A percentile compares a stretch with the other conserved stretches of the same genome.
These are phyloP conservation scores for Gaeumannomyces sp. DNA, from an alignment of 2,329 filamentous ascomycete genomes.

Conservation along the genomic window DNA sequence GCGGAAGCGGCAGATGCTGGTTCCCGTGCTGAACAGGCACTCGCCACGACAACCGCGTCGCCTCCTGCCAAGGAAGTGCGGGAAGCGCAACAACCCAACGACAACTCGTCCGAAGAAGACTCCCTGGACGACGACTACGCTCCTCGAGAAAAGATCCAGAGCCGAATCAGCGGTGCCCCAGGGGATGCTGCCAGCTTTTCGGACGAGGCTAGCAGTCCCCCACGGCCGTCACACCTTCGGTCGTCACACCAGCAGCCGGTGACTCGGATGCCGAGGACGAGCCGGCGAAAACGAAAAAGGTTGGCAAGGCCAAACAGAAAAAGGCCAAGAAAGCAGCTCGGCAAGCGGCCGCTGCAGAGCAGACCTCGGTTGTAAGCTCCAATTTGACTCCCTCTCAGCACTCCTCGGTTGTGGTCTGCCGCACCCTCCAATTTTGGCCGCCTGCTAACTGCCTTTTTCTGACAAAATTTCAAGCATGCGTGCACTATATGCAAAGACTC, in stretches of 20 bases:
- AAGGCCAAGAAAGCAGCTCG: slow-evolving; percentile 13
- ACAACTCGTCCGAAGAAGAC: slow-evolving; percentile 1
- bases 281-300: slow-evolving; percentile 33
- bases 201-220: neutral
- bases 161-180: slow-evolving; percentile 25
- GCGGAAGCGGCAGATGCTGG: slow-evolving; percentile 3
- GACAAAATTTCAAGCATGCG: neutral
- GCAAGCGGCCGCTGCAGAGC: slow-evolving; percentile 5
- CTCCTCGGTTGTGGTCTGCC: neutral
- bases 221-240: neutral
- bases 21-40: neutral
- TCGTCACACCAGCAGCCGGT: neutral
- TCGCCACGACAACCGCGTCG: too few species aligned
- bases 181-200: too few species aligned
- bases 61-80: neutral
- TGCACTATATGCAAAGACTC: slow-evolving; percentile 8
- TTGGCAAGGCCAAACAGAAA: slow-evolving; percentile 19
- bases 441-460: neutral
- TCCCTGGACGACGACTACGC: slow-evolving; percentile 35
- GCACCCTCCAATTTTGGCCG: neutral
- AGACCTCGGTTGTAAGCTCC: neutral
- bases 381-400: neutral
- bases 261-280: neutral
- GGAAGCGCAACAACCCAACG: slow-evolving; percentile 7
- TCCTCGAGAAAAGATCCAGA: slow-evolving; percentile 36